Evolutionary conservation across 805 yeast genomes (phyloP).

Genomic region (Candida sakaeoensis): DNA sequence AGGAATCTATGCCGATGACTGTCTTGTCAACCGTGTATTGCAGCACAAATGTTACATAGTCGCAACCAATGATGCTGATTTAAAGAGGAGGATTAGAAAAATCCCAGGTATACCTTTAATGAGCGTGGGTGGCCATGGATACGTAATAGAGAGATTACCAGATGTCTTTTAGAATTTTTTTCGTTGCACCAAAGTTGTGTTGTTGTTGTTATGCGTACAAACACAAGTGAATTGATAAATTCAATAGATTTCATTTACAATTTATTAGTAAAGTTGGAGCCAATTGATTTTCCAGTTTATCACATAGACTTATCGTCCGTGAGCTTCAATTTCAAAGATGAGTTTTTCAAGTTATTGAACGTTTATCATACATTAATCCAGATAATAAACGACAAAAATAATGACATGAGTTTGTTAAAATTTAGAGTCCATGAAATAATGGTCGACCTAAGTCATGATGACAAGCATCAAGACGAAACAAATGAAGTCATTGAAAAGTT

Average conservation of each 20-base stretch:
- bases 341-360: constrained; percentile 14
- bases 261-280: constrained; percentile 1
- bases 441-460: background rate
- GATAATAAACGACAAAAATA: constrained; percentile 12
- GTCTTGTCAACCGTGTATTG: constrained; percentile 85
- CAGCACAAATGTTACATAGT: constrained; percentile 97
- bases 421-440: constrained; percentile 8
- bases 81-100: constrained; percentile 89
- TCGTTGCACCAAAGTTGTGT: too few species aligned
- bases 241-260: background rate
- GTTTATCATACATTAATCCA: constrained; percentile 14
- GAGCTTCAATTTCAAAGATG: constrained; percentile 6
- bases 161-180: constrained; percentile 61
- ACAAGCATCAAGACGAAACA: background rate
- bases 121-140: constrained; percentile 93
- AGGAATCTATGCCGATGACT: constrained; percentile 98
- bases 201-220: background rate
- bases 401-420: constrained; percentile 14
- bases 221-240: background rate
- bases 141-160: constrained; percentile 91
- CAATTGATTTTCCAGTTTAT: background rate
- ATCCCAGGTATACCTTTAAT: constrained; percentile 96
- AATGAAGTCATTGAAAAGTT: background rate
- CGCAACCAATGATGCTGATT: constrained; percentile 96
- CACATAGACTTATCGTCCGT: background rate